These are phyloP conservation scores for Olyra latifolia DNA, from an alignment of 176 grass and related monocot genomes.

Conservation along the genomic window DNA sequence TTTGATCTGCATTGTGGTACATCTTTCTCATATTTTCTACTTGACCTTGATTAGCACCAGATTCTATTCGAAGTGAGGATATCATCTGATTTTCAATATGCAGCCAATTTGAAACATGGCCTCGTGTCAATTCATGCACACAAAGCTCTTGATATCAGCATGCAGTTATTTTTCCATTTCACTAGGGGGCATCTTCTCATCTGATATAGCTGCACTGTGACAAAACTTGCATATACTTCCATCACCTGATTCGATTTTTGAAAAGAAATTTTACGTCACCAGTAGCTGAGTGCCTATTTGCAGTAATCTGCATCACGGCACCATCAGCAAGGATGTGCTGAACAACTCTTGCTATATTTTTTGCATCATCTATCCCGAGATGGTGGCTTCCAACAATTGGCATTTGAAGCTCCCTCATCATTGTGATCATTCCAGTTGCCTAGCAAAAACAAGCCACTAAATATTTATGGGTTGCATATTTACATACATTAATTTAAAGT, in stretches of 20 bases:
- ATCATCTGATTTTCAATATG: background rate
- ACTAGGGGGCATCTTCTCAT: background rate
- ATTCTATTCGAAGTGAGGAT: background rate
- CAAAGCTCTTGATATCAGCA: background rate
- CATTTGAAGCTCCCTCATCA: constrained; percentile 81
- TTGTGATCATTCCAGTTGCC: constrained; percentile 93
- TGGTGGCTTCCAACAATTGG: constrained; percentile 72
- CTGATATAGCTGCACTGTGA: background rate
- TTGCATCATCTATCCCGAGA: constrained; percentile 88
- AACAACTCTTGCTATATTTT: constrained; percentile 83
- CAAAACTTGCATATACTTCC: background rate
- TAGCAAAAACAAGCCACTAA: constrained; percentile 28
- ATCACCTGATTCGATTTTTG: constrained; percentile 62
- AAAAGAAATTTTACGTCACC: constrained; percentile 66
- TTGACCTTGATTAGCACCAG: background rate
- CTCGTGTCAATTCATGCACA: background rate
- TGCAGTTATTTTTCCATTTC: background rate
- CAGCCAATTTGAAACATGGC: background rate
- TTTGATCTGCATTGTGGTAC: background rate
- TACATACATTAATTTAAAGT: constrained; percentile 9
- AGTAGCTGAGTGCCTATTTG: constrained; percentile 49
- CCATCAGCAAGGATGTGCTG: constrained; percentile 79
- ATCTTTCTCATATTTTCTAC: too few species aligned
- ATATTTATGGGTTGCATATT: background rate
- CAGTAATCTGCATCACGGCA: constrained; percentile 67